phyloP scores from a whole-genome alignment of 805 yeast genomes.

The Starmerella vaccinii region DNA sequence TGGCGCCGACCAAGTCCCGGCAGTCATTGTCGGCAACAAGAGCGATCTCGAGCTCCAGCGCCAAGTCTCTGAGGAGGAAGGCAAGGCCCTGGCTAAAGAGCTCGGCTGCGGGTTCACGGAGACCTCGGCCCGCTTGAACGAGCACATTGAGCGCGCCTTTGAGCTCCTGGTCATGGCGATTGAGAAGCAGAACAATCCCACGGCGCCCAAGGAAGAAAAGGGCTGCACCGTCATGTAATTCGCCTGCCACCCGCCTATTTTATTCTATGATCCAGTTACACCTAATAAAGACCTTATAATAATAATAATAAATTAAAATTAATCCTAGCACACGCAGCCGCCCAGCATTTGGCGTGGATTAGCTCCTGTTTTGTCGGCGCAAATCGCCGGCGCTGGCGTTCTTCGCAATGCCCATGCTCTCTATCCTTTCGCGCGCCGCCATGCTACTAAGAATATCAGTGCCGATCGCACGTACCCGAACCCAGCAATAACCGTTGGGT shows the following conservation, averaged over 20 bases:
- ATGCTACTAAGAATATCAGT: too few relatives aligned
- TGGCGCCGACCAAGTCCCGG: slow-evolving; percentile 62
- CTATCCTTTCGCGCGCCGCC: too few relatives aligned
- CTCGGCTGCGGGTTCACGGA: slow-evolving; percentile 68
- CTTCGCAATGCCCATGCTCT: too few relatives aligned
- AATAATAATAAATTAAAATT: too few relatives aligned
- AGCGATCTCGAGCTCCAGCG: slow-evolving; percentile 58
- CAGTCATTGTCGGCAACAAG: slow-evolving; percentile 69
- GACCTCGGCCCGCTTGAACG: slow-evolving; percentile 71
- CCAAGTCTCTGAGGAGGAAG: slow-evolving; percentile 48
- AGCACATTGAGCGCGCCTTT: slow-evolving; percentile 56
- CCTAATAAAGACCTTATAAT: too few relatives aligned
- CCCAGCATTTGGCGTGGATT: too few relatives aligned
- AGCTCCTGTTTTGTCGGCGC: too few relatives aligned
- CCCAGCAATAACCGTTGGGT: not conserved
- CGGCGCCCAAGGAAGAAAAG: slow-evolving; percentile 36
- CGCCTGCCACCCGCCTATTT: not conserved
- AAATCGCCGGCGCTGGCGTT: too few relatives aligned
- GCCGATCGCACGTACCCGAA: not conserved
- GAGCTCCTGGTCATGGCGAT: slow-evolving; percentile 50
- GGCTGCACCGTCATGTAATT: slow-evolving; percentile 41
- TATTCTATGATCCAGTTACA: not conserved
- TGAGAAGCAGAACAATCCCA: slow-evolving; percentile 51
- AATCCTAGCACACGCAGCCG: too few relatives aligned
- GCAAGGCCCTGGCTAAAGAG: slow-evolving; percentile 49